Conservation (phyloP, 495 filamentous ascomycete genomes). For the Arthonia radiata region DNA sequence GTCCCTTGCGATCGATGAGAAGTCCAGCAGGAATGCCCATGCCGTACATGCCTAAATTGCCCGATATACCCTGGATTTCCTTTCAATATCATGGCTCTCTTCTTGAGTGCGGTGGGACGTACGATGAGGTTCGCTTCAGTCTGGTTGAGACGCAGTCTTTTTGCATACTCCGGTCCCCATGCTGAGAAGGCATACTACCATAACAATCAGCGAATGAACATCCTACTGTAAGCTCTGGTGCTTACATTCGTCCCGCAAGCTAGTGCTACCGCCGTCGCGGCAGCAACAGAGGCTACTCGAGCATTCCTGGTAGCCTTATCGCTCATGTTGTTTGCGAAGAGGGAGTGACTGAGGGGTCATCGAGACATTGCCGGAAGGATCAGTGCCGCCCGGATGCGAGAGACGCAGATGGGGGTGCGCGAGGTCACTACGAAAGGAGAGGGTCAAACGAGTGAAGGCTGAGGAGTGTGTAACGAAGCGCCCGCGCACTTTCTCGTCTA, state of each 20-base stretch:
- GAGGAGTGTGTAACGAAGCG: too few relatives aligned
- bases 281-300: conserved; percentile 54
- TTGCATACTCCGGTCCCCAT: conserved; percentile 88
- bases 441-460: too few relatives aligned
- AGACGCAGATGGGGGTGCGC: too few relatives aligned
- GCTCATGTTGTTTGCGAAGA: conserved; percentile 15
- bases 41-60: conserved; percentile 92
- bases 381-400: too few relatives aligned
- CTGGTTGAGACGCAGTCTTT: conserved; percentile 59
- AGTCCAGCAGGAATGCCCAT: conserved; percentile 72
- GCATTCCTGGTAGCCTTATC: conserved; percentile 22
- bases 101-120: conserved; percentile 10
- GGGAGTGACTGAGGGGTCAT: conserved; percentile 12
- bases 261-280: conserved; percentile 64
- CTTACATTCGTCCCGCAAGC: conserved; percentile 84
- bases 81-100: conserved; percentile 2
- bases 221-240: conserved; percentile 3
- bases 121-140: conserved; percentile 81
- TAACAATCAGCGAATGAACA: conserved; percentile 3
- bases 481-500: too few relatives aligned
- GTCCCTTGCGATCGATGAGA: conserved; percentile 63
- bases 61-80: conserved; percentile 41
- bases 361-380: too few relatives aligned
- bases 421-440: too few relatives aligned
- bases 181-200: conserved; percentile 88